Evolutionary conservation across 2,329 filamentous ascomycete species (phyloP).

Genomic region (Arthroderma uncinatum): DNA sequence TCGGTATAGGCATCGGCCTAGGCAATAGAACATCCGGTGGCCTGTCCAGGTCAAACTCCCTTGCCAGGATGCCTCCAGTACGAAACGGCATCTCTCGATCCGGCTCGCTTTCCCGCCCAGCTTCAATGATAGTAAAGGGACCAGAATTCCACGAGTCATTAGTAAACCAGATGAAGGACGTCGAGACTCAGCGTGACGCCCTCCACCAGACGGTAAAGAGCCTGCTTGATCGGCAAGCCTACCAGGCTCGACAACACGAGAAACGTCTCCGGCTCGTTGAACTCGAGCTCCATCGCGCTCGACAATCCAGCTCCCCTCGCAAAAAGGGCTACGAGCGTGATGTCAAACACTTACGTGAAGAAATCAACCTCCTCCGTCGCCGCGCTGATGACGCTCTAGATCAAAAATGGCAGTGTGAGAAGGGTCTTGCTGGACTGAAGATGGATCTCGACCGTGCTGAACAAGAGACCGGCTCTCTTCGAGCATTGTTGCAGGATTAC

Average conservation of each 20-base stretch:
- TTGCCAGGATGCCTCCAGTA: conserved; percentile 45
- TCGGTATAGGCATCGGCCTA: conserved; percentile 12
- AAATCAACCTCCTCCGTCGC: conserved; percentile 72
- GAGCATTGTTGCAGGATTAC: conserved; percentile 65
- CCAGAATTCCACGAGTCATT: conserved; percentile 56
- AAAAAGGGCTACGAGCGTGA: conserved; percentile 75
- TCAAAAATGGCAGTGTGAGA: conserved; percentile 93
- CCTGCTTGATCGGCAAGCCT: conserved; percentile 72
- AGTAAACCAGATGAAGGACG: conserved; percentile 74
- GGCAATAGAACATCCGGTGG: conserved; percentile 37
- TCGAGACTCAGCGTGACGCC: conserved; percentile 87
- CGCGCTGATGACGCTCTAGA: conserved; percentile 89
- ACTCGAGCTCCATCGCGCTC: conserved; percentile 62
- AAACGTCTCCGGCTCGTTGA: conserved; percentile 71
- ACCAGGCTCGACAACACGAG: conserved; percentile 70
- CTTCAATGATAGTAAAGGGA: conserved; percentile 42
- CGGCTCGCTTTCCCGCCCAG: conserved; percentile 49
- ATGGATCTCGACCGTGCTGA: conserved; percentile 95
- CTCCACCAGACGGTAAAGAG: conserved; percentile 78
- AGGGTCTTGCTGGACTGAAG: conserved; percentile 75
- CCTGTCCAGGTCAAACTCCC: conserved; percentile 55
- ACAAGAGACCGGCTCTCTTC: conserved; percentile 78
- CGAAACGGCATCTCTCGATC: conserved; percentile 31
- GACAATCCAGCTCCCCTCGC: conserved; percentile 48
- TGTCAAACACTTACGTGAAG: conserved; percentile 64